These are phyloP conservation scores for Phialophora chinensis DNA, from an alignment of 2,329 filamentous ascomycete genomes.

Conservation along the genomic window DNA sequence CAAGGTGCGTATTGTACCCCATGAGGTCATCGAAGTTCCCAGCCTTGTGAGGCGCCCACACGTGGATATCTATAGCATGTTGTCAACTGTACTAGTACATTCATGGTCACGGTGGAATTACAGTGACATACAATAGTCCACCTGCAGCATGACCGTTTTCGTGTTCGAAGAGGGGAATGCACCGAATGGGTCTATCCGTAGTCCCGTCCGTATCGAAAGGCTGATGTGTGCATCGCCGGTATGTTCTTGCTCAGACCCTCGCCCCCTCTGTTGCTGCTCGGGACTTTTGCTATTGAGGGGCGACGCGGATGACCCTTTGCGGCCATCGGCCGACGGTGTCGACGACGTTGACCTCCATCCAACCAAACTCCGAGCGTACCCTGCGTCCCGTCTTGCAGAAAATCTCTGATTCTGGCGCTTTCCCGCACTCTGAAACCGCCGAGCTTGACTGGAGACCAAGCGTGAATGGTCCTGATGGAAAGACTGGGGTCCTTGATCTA, in stretches of 20 bases:
- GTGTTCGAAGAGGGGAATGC: slow-evolving; percentile 24
- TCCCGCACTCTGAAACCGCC: slow-evolving; percentile 25
- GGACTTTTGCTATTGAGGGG: neutral
- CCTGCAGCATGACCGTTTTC: slow-evolving; percentile 23
- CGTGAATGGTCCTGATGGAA: slow-evolving; percentile 15
- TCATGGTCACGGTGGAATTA: neutral
- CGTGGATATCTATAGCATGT: slow-evolving; percentile 21
- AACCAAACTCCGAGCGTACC: slow-evolving; percentile 29
- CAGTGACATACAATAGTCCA: slow-evolving; percentile 28
- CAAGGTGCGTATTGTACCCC: slow-evolving; percentile 30
- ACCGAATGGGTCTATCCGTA: slow-evolving; percentile 23
- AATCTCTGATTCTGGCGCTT: slow-evolving; percentile 24
- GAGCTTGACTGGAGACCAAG: slow-evolving; percentile 28
- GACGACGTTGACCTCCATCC: slow-evolving; percentile 24
- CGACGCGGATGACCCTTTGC: neutral
- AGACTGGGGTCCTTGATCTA: slow-evolving; percentile 20
- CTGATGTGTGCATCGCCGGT: slow-evolving; percentile 1
- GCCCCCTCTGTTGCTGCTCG: neutral
- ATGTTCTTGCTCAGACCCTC: neutral
- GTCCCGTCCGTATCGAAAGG: slow-evolving; percentile 14
- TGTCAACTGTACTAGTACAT: slow-evolving; percentile 1
- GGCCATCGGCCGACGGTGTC: slow-evolving; percentile 12
- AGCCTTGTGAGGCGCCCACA: slow-evolving; percentile 26
- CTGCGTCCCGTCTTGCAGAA: slow-evolving; percentile 21
- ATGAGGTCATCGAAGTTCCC: slow-evolving; percentile 25